phyloP scores from a whole-genome alignment of 2,329 filamentous ascomycete species.

The Sclerotinia borealis region DNA sequence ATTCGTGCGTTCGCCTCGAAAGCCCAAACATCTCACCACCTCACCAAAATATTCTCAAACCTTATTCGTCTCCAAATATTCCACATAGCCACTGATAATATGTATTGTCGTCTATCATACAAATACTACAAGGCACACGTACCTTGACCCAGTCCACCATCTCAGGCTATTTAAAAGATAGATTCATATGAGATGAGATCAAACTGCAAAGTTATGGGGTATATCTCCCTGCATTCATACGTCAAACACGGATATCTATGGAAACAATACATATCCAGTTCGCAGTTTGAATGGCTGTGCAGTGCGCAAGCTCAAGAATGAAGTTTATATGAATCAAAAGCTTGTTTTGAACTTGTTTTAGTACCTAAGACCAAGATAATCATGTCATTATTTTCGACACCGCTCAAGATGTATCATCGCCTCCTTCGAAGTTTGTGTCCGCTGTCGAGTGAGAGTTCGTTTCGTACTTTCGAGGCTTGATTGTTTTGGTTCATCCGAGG shows the following conservation, averaged over 20 bases:
- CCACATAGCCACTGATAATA: background rate
- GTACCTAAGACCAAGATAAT: background rate
- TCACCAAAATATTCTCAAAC: constrained; percentile 6
- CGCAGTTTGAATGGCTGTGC: background rate
- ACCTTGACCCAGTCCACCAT: background rate
- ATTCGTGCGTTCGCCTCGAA: background rate
- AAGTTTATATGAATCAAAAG: background rate
- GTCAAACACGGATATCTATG: background rate
- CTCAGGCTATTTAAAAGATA: background rate
- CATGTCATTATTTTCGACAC: background rate
- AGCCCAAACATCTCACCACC: background rate
- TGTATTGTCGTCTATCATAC: background rate
- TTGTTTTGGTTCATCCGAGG: background rate
- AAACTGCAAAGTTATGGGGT: background rate
- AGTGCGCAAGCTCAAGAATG: background rate
- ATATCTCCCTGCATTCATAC: background rate
- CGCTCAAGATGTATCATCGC: background rate
- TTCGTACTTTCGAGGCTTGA: background rate
- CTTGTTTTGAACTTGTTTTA: background rate
- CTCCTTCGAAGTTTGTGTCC: background rate
- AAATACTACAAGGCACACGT: background rate
- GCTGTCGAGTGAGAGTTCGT: background rate
- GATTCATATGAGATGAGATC: background rate
- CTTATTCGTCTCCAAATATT: background rate
- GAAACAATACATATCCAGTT: background rate